Conservation (phyloP, 225 moss, liverwort and hornwort species). For the Neckera pumila region DNA sequence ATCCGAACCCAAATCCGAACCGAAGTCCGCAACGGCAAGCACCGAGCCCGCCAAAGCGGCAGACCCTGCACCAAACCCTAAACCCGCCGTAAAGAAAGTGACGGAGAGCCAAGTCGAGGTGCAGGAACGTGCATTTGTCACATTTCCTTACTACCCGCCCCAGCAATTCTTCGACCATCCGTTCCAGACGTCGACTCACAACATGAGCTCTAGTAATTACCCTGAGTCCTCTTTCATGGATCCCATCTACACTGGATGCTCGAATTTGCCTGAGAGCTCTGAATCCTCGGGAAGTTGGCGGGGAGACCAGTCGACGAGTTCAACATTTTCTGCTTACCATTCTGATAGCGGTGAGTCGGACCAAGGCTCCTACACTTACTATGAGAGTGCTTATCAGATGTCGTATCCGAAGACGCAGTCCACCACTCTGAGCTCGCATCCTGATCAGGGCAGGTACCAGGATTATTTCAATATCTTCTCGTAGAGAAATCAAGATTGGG, state of each 20-base stretch:
- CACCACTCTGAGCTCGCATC: background rate
- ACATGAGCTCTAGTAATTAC: background rate
- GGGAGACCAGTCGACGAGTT: background rate
- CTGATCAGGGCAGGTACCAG: background rate
- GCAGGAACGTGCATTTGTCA: slow-evolving; percentile 19
- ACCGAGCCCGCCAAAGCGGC: background rate
- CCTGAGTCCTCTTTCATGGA: background rate
- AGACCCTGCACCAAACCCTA: background rate
- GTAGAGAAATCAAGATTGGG: background rate
- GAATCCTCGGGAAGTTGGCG: background rate
- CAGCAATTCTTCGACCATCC: slow-evolving; percentile 25
- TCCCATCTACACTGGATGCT: background rate
- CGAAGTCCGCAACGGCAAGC: background rate
- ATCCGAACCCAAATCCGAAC: background rate
- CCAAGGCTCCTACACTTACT: background rate
- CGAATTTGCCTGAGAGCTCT: background rate
- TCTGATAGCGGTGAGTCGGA: background rate
- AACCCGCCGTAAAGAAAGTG: background rate
- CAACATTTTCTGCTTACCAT: background rate
- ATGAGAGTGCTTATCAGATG: background rate
- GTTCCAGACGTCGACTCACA: background rate
- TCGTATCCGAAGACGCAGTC: background rate
- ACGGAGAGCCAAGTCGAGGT: slow-evolving; percentile 12
- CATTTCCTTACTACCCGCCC: slow-evolving; percentile 19
- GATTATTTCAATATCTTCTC: slow-evolving; percentile 41